phyloP scores from a whole-genome alignment of 1,284 basidiomycete species.

The Paramarasmius palmivorus region DNA sequence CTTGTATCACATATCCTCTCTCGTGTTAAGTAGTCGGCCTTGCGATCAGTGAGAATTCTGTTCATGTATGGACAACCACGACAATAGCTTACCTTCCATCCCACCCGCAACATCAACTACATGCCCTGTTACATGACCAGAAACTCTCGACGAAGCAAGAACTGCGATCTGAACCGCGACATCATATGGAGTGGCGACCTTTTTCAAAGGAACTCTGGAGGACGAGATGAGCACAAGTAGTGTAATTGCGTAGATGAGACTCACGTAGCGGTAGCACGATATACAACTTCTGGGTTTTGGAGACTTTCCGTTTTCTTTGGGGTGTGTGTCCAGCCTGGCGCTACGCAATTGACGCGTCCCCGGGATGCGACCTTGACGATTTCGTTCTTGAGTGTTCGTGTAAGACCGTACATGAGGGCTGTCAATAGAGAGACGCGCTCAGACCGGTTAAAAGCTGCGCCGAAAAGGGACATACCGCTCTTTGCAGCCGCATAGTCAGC shows the following conservation, averaged over 20 bases:
- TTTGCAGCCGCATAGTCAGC: conserved; percentile 62
- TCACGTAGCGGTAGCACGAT: conserved; percentile 52
- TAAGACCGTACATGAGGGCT: conserved; percentile 77
- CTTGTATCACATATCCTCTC: background rate
- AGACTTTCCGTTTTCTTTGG: conserved; percentile 49
- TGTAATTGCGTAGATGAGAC: background rate
- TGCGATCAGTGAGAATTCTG: background rate
- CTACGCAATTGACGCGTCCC: conserved; percentile 71
- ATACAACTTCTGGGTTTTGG: conserved; percentile 40
- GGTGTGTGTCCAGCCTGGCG: conserved; percentile 66
- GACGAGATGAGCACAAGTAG: background rate
- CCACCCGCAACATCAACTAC: conserved; percentile 73
- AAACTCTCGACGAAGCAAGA: conserved; percentile 59
- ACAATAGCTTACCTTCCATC: conserved; percentile 68
- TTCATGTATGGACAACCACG: background rate
- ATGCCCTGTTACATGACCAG: conserved; percentile 73
- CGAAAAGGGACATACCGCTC: conserved; percentile 40
- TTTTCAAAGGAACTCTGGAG: conserved; percentile 68
- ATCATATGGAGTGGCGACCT: conserved; percentile 62
- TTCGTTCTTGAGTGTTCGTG: conserved; percentile 73
- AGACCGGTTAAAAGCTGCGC: background rate
- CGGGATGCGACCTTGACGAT: conserved; percentile 73
- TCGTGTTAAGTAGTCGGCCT: conserved; percentile 1
- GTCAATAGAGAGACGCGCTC: background rate
- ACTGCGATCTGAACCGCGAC: conserved; percentile 67